phyloP scores from a whole-genome alignment of 805 yeast species.

The Nakazawaea siamensis region DNA sequence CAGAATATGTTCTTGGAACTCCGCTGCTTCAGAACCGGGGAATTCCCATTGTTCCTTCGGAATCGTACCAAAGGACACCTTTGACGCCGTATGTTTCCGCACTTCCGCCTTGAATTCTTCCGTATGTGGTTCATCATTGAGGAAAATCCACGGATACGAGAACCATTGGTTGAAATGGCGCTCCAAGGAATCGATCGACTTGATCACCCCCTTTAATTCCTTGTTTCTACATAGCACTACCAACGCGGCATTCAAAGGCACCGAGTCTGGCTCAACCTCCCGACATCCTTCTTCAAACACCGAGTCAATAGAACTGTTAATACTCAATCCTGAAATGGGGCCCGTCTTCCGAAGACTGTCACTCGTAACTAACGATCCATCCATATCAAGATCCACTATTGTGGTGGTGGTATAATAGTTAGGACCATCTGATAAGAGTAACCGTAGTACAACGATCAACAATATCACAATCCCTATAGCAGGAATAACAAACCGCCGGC shows the following conservation, averaged over 20 bases:
- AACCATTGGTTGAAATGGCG: slow-evolving; percentile 91
- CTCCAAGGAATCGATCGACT: slow-evolving; percentile 69
- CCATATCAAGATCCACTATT: slow-evolving; percentile 5
- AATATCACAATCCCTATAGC: no score
- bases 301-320: slow-evolving; percentile 17
- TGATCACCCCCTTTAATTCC: slow-evolving; percentile 70
- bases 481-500: no score
- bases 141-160: slow-evolving; percentile 85
- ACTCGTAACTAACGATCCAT: slow-evolving; percentile 1
- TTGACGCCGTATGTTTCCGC: slow-evolving; percentile 42
- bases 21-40: slow-evolving; percentile 34
- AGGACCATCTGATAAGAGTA: background rate
- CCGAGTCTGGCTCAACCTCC: slow-evolving; percentile 15
- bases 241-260: slow-evolving; percentile 73
- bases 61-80: slow-evolving; percentile 66
- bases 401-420: slow-evolving; percentile 2
- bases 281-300: slow-evolving; percentile 27
- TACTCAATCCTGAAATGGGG: slow-evolving; percentile 21
- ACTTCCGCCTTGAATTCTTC: slow-evolving; percentile 54
- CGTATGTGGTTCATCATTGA: slow-evolving; percentile 73
- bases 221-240: slow-evolving; percentile 77
- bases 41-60: slow-evolving; percentile 63
- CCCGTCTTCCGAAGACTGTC: slow-evolving; percentile 3
- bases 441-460: no score
- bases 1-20: slow-evolving; percentile 49